These are phyloP conservation scores for Neohortaea acidophila DNA, from an alignment of 495 filamentous ascomycete species.

Conservation along the genomic window DNA sequence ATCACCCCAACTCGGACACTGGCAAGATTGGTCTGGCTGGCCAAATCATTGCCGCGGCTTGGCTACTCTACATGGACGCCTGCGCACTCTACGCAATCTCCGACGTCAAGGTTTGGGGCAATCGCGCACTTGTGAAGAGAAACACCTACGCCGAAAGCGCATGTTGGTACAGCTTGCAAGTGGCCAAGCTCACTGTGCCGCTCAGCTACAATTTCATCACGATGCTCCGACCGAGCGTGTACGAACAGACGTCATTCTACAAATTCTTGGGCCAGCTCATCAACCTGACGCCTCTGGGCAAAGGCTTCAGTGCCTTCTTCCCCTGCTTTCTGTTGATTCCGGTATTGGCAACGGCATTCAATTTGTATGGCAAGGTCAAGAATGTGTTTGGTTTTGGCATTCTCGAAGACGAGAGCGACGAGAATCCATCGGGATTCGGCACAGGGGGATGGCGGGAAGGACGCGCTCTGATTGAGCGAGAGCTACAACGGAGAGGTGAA, in stretches of 20 bases:
- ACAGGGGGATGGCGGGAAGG: constrained; percentile 87
- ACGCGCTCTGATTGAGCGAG: constrained; percentile 80
- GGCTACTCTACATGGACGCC: constrained; percentile 87
- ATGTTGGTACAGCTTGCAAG: constrained; percentile 84
- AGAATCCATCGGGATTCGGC: constrained; percentile 50
- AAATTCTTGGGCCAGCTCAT: constrained; percentile 70
- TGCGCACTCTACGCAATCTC: constrained; percentile 72
- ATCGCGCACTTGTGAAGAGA: constrained; percentile 72
- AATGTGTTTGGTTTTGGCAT: constrained; percentile 62
- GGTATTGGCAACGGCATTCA: constrained; percentile 67
- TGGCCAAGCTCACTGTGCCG: constrained; percentile 79
- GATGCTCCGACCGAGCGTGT: constrained; percentile 54
- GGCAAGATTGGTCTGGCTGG: constrained; percentile 66
- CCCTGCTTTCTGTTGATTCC: constrained; percentile 75
- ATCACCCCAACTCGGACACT: constrained; percentile 49
- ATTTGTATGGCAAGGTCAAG: constrained; percentile 70
- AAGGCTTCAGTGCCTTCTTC: constrained; percentile 76
- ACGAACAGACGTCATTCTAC: constrained; percentile 64
- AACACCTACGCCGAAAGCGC: constrained; percentile 85
- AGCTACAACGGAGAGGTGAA: constrained; percentile 32
- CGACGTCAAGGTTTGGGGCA: constrained; percentile 88
- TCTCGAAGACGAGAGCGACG: constrained; percentile 60
- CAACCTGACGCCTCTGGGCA: constrained; percentile 67
- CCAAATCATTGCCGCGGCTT: constrained; percentile 66
- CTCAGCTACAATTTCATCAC: constrained; percentile 92